Base-by-base conservation (phyloP, 345 rosid genomes). In the Melaleuca quinquenervia region DNA sequence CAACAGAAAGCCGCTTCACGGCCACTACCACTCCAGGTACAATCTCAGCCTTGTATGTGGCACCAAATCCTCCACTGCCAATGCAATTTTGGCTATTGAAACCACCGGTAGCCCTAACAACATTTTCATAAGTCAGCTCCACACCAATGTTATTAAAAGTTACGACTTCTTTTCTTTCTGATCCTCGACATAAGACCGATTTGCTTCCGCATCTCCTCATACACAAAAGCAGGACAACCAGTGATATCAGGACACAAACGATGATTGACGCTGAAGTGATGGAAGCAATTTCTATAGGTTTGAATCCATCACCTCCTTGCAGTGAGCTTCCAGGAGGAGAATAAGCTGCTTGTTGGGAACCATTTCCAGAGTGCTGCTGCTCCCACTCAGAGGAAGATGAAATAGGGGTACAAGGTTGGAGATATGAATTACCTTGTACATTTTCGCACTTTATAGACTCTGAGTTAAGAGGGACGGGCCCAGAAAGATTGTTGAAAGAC, bases 1-100 rank as follows among this genome's bases (percentile, higher is more conserved):
- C 94, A 62, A 92, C 82, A 1, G 92, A 88, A 74, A 92, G 91
- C 87, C 92, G 88, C 89, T 92, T 92, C 78, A 92, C 92, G 5
- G 94, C 94, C 87, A 92, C 91, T 10, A 92, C 87, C 76, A 87
- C 89, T 50, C 91, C 91, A 82, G 92, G 90, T 54, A 84, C 85
- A 84, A 92, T 88, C 88, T 92, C 92, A 70, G 92, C 94, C 89
- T 90, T 90, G 89, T 91, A 92, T 50, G 94, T 92, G 70, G 94
- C 91, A 54, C 94, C 94, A 86, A 90, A 92, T 36, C 94, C 94
- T 84, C 92, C 94, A 74, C 90, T 92, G 60, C 94, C 92, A 14
- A 92, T 92, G 90, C 91, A 92, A 80, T 92, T 90, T 80, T 90
- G 91, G 58, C 90, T 85, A 62, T 87, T 92, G 90, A 92, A 92